phyloP scores from a whole-genome alignment of 1,139 yeast genomes.

The Pichia kudriavzevii region DNA sequence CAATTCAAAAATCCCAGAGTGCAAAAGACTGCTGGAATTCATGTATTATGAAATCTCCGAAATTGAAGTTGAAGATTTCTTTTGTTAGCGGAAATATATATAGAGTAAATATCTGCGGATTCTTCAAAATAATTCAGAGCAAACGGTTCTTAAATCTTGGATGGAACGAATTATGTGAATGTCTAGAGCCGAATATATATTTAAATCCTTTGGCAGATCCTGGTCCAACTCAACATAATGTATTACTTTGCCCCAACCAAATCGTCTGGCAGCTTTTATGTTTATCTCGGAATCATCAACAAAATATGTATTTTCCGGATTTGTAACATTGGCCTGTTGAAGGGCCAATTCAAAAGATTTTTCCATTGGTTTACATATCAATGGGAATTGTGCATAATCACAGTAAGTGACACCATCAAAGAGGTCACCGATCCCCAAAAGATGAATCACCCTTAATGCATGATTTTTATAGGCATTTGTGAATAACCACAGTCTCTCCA shows the following conservation, averaged over 20 bases:
- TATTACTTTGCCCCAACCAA: conserved; percentile 46
- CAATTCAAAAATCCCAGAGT: conserved; percentile 8
- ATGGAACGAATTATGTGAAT: conserved; percentile 39
- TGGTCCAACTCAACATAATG: conserved; percentile 50
- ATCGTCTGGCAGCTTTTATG: conserved; percentile 45
- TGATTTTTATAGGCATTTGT: conserved; percentile 93
- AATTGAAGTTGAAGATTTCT: conserved; percentile 7
- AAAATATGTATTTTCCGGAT: conserved; percentile 48
- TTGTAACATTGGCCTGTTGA: conserved; percentile 49
- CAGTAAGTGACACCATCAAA: conserved; percentile 93
- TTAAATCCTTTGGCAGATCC: conserved; percentile 33
- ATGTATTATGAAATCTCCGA: conserved; percentile 9
- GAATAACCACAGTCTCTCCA: conserved; percentile 70
- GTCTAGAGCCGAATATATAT: conserved; percentile 34
- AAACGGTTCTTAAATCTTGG: conserved; percentile 37
- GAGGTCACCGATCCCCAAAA: conserved; percentile 80
- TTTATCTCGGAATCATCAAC: conserved; percentile 78
- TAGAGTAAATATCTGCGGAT: not conserved
- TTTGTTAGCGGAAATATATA: conserved; percentile 1
- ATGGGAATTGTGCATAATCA: conserved; percentile 58
- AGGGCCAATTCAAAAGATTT: conserved; percentile 51
- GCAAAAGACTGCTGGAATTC: conserved; percentile 10
- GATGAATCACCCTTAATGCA: conserved; percentile 65
- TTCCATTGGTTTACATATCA: conserved; percentile 82
- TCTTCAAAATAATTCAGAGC: conserved; percentile 40